A percentile compares a stretch with the other conserved stretches of the same genome.
Conservation (phyloP, 2,329 filamentous ascomycete genomes). For the Alternaria gaisen region DNA sequence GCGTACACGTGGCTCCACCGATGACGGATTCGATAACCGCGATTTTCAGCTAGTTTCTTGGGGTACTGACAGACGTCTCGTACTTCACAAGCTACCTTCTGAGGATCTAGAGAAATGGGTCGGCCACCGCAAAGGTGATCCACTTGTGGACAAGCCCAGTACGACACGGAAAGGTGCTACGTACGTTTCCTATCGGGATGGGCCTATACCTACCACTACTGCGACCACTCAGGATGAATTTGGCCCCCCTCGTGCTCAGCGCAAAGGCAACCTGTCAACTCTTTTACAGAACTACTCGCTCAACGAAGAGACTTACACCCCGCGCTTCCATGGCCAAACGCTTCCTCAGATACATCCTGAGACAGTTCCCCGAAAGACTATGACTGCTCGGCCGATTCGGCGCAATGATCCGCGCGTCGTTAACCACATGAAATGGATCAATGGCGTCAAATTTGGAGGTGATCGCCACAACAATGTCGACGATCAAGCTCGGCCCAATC, state of each 20-base stretch:
- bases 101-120: slow-evolving; percentile 70
- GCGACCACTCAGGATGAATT: slow-evolving; percentile 28
- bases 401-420: slow-evolving; percentile 60
- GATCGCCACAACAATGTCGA: slow-evolving; percentile 42
- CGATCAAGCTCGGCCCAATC: slow-evolving; percentile 27
- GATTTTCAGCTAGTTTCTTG: slow-evolving; percentile 95
- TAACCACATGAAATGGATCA: slow-evolving; percentile 71
- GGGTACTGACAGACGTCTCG: slow-evolving; percentile 85
- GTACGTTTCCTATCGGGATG: slow-evolving; percentile 84
- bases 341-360: slow-evolving; percentile 16
- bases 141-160: slow-evolving; percentile 70
- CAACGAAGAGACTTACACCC: slow-evolving; percentile 21
- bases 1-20: slow-evolving; percentile 74
- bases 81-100: slow-evolving; percentile 76
- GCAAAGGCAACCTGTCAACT: slow-evolving; percentile 38
- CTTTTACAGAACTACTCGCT: slow-evolving; percentile 36
- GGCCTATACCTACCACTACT: slow-evolving; percentile 31
- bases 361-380: slow-evolving; percentile 48
- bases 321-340: slow-evolving; percentile 16
- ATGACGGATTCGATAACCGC: slow-evolving; percentile 77
- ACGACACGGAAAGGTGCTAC: slow-evolving; percentile 83
- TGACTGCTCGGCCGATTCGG: slow-evolving; percentile 61
- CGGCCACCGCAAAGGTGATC: slow-evolving; percentile 75
- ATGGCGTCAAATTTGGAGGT: slow-evolving; percentile 67
- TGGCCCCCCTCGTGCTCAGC: slow-evolving; percentile 28